Conservation (phyloP, 805 yeast species). For the Ascoidea asiatica region DNA sequence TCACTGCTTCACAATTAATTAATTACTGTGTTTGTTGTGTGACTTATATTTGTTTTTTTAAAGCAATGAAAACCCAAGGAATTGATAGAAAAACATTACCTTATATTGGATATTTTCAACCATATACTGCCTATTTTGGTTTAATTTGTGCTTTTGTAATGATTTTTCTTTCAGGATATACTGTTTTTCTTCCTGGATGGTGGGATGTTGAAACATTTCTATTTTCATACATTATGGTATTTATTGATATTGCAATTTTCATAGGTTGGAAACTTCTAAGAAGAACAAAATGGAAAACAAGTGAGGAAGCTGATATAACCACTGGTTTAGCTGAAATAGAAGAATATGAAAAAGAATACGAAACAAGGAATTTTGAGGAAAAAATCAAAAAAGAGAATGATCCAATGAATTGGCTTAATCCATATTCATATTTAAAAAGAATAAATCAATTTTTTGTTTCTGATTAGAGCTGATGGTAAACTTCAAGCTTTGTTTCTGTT, state of each 20-base stretch:
- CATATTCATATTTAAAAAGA: neutral
- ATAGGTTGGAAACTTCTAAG: conserved; percentile 38
- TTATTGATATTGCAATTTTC: conserved; percentile 35
- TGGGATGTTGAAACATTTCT: conserved; percentile 54
- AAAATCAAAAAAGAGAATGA: no score
- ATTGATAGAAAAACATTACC: conserved; percentile 23
- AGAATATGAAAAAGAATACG: conserved; percentile 30
- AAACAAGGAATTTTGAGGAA: neutral
- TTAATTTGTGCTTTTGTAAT: conserved; percentile 30
- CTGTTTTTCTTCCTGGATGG: conserved; percentile 50
- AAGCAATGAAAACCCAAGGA: conserved; percentile 42
- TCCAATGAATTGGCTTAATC: neutral
- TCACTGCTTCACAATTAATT: conserved; percentile 55
- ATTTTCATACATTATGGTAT: conserved; percentile 61
- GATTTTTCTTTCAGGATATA: conserved; percentile 55
- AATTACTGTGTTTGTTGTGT: conserved; percentile 44
- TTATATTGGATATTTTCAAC: conserved; percentile 45
- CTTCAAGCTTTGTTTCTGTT: neutral
- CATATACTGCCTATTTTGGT: conserved; percentile 40
- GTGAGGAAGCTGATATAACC: conserved; percentile 37
- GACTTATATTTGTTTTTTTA: conserved; percentile 49
- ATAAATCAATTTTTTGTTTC: neutral
- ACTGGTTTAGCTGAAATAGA: conserved; percentile 45
- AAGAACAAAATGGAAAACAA: conserved; percentile 30
- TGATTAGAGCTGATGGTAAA: no score